Conservation (phyloP, 2,329 filamentous ascomycete genomes). For the Colletotrichum australisinense region DNA sequence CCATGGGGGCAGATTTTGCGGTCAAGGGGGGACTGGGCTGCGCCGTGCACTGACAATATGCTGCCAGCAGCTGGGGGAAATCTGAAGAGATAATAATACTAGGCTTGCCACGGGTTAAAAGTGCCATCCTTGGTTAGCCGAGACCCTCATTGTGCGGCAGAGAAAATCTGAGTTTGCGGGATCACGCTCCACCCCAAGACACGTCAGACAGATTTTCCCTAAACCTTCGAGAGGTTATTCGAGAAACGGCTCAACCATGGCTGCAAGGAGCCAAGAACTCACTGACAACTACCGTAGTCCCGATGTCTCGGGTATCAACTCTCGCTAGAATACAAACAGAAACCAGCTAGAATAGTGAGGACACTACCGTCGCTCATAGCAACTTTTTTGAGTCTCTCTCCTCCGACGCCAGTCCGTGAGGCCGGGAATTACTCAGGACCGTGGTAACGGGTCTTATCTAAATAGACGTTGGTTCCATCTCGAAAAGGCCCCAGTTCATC, state of each 20-base stretch:
- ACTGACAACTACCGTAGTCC: background rate
- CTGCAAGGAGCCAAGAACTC: background rate
- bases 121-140: background rate
- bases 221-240: background rate
- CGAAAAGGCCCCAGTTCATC: constrained; percentile 25
- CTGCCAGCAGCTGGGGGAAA: background rate
- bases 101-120: background rate
- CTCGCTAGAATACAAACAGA: background rate
- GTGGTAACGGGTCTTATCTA: constrained; percentile 22
- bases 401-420: background rate
- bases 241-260: constrained; percentile 5
- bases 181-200: background rate
- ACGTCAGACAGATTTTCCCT: background rate
- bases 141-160: background rate
- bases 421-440: constrained; percentile 26
- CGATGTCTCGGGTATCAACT: background rate
- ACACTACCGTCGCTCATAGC: background rate
- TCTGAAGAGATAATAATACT: background rate
- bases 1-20: background rate
- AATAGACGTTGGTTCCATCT: constrained; percentile 16
- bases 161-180: background rate
- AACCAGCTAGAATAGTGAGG: background rate
- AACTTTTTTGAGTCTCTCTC: background rate
- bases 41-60: background rate
- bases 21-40: background rate